These are phyloP conservation scores for Balansia obtecta DNA, from an alignment of 2,329 filamentous ascomycete species.

Conservation along the genomic window DNA sequence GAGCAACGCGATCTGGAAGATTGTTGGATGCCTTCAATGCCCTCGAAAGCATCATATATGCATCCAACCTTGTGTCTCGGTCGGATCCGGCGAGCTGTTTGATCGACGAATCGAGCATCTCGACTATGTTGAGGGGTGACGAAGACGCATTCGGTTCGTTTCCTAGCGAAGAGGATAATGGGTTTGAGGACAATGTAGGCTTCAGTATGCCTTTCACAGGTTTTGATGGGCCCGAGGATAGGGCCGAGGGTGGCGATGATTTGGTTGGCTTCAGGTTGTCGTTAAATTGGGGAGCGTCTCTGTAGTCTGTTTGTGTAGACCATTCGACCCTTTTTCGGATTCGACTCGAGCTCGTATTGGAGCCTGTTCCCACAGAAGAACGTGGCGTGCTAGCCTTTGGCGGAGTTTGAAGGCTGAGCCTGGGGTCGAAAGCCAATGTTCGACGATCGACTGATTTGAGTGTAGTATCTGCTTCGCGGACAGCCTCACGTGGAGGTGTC, in stretches of 20 bases:
- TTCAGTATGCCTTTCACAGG: constrained; percentile 68
- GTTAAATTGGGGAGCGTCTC: constrained; percentile 35
- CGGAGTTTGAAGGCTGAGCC: constrained; percentile 34
- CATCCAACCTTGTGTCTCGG: constrained; percentile 63
- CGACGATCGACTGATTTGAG: constrained; percentile 23
- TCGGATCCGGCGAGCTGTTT: constrained; percentile 69
- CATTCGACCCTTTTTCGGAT: constrained; percentile 44
- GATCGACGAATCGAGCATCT: constrained; percentile 75
- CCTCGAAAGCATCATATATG: constrained; percentile 68
- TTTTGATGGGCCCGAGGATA: constrained; percentile 26
- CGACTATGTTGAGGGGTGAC: constrained; percentile 46
- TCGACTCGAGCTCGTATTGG: constrained; percentile 30
- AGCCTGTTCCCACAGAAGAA: constrained; percentile 27
- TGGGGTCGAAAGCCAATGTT: constrained; percentile 25
- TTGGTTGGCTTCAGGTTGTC: constrained; percentile 24
- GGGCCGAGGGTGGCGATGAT: constrained; percentile 27
- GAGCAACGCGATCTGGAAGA: constrained; percentile 59
- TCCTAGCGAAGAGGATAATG: constrained; percentile 27
- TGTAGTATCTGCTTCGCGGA: constrained; percentile 23
- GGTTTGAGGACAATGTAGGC: constrained; percentile 38
- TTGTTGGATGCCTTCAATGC: constrained; percentile 73
- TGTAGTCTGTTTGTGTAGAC: constrained; percentile 43
- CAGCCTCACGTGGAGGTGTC: constrained; percentile 51
- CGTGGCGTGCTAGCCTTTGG: constrained; percentile 34
- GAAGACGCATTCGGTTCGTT: constrained; percentile 27